Evolutionary conservation across 495 filamentous ascomycete genomes (phyloP).

Genomic region (Xylona heveae): DNA sequence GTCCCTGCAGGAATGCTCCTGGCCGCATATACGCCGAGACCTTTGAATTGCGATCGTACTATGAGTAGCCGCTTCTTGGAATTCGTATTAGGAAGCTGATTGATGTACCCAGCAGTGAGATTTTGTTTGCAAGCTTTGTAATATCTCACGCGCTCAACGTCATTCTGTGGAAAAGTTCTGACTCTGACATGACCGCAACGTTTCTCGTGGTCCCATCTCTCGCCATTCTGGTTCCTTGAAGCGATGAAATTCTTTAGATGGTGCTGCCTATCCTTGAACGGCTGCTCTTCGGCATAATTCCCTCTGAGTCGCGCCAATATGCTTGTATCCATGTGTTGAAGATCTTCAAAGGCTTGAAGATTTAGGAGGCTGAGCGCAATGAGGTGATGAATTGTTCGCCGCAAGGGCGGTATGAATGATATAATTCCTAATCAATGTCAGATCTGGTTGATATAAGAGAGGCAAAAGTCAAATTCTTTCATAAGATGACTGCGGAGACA

Average conservation of each 20-base stretch:
- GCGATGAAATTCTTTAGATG: neutral
- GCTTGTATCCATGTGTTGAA: conserved; percentile 6
- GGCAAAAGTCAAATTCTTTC: too few relatives aligned
- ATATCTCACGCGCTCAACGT: neutral
- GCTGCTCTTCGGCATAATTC: conserved; percentile 6
- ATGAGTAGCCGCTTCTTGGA: neutral
- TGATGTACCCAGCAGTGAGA: neutral
- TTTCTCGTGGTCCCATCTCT: neutral
- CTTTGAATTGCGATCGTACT: neutral
- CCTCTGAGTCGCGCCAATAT: conserved; percentile 5
- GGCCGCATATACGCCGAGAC: conserved; percentile 1
- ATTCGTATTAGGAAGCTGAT: neutral
- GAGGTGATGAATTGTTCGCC: conserved; percentile 11
- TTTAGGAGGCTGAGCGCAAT: conserved; percentile 13
- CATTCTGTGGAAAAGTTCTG: neutral
- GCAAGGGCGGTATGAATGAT: conserved; percentile 11
- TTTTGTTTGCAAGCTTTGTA: neutral
- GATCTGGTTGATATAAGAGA: too few relatives aligned
- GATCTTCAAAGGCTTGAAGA: conserved; percentile 14
- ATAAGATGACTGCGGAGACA: too few relatives aligned
- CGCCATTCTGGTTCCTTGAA: neutral
- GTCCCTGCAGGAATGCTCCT: neutral
- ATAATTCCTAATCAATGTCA: too few relatives aligned
- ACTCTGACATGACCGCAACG: neutral
- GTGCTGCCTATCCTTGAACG: conserved; percentile 1